Evolutionary conservation across 257 asterid genomes (phyloP), one percentile per base, ranked within the genome.

Genomic region (Plantago elongata): DNA sequence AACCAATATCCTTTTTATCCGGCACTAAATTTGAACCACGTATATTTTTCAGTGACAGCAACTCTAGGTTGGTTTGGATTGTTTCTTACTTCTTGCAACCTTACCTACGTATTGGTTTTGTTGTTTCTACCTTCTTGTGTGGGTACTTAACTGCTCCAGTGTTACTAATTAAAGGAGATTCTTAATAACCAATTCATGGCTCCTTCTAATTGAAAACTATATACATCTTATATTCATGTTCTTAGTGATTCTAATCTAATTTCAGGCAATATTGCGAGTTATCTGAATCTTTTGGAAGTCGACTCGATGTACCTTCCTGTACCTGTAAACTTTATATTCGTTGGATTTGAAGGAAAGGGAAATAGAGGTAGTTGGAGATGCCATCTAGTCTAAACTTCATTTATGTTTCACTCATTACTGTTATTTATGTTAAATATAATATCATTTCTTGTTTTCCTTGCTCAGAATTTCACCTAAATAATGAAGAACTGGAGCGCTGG

Each of bases 261-360:
- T 65, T 60, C 81, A 91, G 98, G 98, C 67, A 88, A 75, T 68
- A 75, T 91, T 45, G 97, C 90, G 55, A 86, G 72, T 71, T 88
- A 86, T 81, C 74, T 91, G 81, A 91, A 86, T 82, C 90, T 92
- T 74, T 75, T 86, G 82, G 98, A 88, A 78, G 84, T 91, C 79
- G 96, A 89, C 67, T 85, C 96, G 4, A 68, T 93, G 77, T 83
- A 93, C 72, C 83, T 93, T 45, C 96, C 99, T 30, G 83, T 93
- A 59, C 99, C 97, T 61, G 94, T 93, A 56, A 89, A 93, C 76
- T 93, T 89, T 76, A 73, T 93, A 74, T 93, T 93, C 70, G 76
- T 93, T 54, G 99, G 99, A 60, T 93, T 93, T 78, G 99, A 93
- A 79, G 99, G 97, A 70, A 84, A 80, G 64, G 99, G 99, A 42